Evolutionary conservation across 1,139 yeast species (phyloP).

Genomic region (Suhomyces chickasaworum): DNA sequence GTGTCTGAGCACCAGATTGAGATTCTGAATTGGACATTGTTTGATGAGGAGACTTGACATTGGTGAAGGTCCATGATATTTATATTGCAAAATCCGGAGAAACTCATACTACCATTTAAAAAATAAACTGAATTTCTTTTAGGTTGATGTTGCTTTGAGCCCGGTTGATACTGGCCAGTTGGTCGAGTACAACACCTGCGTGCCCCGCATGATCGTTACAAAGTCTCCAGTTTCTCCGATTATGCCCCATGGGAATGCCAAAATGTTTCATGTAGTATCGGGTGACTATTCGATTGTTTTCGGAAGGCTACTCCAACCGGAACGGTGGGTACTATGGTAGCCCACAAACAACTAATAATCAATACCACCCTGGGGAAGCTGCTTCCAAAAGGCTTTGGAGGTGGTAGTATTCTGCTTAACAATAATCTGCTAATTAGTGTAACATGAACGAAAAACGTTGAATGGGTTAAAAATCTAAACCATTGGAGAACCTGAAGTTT

Average conservation of each 20-base stretch:
- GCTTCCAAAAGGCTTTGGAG: background rate
- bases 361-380: background rate
- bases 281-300: background rate
- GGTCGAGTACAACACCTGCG: background rate
- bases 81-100: conserved; percentile 15
- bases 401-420: background rate
- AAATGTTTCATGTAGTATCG: conserved; percentile 4
- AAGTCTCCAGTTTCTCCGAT: conserved; percentile 18
- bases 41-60: conserved; percentile 1
- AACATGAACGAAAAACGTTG: no score
- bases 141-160: no score
- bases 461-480: background rate
- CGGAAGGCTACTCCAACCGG: background rate
- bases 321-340: background rate
- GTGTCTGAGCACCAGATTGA: conserved; percentile 37
- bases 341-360: background rate
- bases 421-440: background rate
- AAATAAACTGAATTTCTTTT: conserved; percentile 5
- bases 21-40: conserved; percentile 29
- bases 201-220: conserved; percentile 12
- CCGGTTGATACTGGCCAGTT: conserved; percentile 6
- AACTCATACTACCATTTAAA: conserved; percentile 2
- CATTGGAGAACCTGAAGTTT: background rate
- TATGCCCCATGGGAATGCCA: conserved; percentile 10
- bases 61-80: conserved; percentile 4